These are phyloP conservation scores for Pouteria campechiana DNA, from an alignment of 179 eudicot species.

Conservation along the genomic window DNA sequence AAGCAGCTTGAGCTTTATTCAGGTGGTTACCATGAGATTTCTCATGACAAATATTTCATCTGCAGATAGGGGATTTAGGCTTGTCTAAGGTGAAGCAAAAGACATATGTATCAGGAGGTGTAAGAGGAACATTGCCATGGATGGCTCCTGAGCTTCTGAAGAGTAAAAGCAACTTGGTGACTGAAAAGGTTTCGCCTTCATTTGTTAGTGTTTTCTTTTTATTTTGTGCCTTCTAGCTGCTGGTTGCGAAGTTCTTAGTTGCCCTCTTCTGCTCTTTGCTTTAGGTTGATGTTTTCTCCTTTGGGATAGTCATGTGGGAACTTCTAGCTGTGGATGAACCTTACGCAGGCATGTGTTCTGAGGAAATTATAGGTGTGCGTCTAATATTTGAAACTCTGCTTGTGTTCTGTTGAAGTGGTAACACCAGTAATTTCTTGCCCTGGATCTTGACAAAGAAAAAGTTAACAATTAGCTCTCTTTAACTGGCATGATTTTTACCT, in stretches of 20 bases:
- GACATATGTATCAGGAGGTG: slow-evolving; percentile 21
- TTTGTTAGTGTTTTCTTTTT: background rate
- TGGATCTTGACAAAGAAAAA: too few relatives aligned
- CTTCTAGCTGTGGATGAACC: slow-evolving; percentile 19
- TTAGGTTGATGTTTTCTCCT: slow-evolving; percentile 20
- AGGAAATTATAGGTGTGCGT: slow-evolving; percentile 18
- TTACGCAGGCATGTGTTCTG: slow-evolving; percentile 5
- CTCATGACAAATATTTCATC: background rate
- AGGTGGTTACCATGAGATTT: background rate
- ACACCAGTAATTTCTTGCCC: too few relatives aligned
- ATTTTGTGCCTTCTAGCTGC: background rate
- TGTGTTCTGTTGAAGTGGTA: too few relatives aligned
- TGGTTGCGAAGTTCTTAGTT: background rate
- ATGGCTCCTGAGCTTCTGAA: slow-evolving; percentile 25
- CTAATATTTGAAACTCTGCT: too few relatives aligned
- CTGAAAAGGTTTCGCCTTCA: slow-evolving; percentile 15
- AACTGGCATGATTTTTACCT: too few relatives aligned
- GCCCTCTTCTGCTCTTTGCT: background rate
- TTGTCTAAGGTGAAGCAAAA: slow-evolving; percentile 16
- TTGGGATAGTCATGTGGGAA: slow-evolving; percentile 25
- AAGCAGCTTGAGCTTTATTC: background rate
- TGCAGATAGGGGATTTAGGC: slow-evolving; percentile 26
- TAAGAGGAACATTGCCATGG: slow-evolving; percentile 25
- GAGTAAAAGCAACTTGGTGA: slow-evolving; percentile 8
- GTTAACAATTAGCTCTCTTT: too few relatives aligned